Evolutionary conservation across 2,329 filamentous ascomycete species (phyloP).

Genomic region (Epichloe sp.): DNA sequence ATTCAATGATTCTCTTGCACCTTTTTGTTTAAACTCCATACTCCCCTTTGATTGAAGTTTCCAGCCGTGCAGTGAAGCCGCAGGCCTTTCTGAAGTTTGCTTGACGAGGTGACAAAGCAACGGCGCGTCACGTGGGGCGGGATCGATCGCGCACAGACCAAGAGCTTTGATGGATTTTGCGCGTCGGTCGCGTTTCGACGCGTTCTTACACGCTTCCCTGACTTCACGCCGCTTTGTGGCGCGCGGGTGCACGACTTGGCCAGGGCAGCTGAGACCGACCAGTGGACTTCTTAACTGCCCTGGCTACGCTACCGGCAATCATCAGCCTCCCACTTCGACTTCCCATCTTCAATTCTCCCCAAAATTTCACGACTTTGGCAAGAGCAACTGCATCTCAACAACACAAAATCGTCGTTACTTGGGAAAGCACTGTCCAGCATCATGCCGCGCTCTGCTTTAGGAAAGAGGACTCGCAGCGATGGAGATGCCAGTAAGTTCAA

Average conservation of each 20-base stretch:
- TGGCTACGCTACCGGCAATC: conserved; percentile 3
- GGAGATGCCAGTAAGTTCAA: conserved; percentile 17
- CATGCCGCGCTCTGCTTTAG: conserved; percentile 19
- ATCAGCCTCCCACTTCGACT: conserved; percentile 2
- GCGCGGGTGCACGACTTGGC: conserved; percentile 4
- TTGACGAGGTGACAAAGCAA: neutral
- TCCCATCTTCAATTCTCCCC: neutral
- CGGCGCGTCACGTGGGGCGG: conserved; percentile 5
- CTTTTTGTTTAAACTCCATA: too few species aligned
- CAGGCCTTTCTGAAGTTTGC: neutral
- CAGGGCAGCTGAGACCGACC: neutral
- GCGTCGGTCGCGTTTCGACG: conserved; percentile 18
- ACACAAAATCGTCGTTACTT: neutral
- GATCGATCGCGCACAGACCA: conserved; percentile 12
- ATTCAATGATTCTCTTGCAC: too few species aligned
- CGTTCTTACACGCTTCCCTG: conserved; percentile 13
- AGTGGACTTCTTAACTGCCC: conserved; percentile 5
- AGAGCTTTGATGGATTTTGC: conserved; percentile 17
- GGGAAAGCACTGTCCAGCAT: conserved; percentile 9
- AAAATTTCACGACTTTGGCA: neutral
- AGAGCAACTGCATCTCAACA: conserved; percentile 1
- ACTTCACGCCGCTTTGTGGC: conserved; percentile 6
- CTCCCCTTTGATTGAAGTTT: too few species aligned
- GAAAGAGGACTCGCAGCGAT: conserved; percentile 22
- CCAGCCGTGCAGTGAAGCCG: neutral